Conservation (phyloP, 345 rosid species). For the Eucalyptus camaldulensis region DNA sequence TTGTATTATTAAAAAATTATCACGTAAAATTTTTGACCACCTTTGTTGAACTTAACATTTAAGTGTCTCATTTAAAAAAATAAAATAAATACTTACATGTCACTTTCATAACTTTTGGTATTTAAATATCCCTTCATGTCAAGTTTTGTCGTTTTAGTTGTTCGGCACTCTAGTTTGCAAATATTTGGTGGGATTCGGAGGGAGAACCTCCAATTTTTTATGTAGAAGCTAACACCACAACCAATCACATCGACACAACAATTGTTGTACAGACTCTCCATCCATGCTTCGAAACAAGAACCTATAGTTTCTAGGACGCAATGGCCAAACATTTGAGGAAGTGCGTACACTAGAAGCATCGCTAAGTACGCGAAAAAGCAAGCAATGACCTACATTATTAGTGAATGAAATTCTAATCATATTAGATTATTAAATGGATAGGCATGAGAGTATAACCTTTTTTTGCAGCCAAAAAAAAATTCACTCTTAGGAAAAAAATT, state of each 20-base stretch:
- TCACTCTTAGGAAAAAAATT: not conserved
- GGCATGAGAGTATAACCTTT: not conserved
- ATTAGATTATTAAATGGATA: not conserved
- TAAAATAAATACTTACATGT: too few species aligned
- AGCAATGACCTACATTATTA: not conserved
- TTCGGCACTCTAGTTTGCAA: not conserved
- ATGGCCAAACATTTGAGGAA: not conserved
- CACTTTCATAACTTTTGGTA: too few species aligned
- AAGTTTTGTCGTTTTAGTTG: too few species aligned
- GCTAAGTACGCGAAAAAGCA: not conserved
- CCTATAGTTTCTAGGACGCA: not conserved
- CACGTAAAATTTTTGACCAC: too few species aligned
- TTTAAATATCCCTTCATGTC: too few species aligned
- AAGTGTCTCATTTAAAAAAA: too few species aligned
- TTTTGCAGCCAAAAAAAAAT: not conserved
- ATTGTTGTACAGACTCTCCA: not conserved
- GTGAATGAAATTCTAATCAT: not conserved
- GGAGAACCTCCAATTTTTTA: not conserved
- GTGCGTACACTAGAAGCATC: not conserved
- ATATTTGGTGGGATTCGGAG: rapidly evolving
- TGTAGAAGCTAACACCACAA: not conserved
- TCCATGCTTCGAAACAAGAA: not conserved
- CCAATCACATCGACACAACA: not conserved
- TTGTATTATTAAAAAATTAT: too few species aligned
- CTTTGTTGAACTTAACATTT: rapidly evolving